These are phyloP conservation scores for Pharnaceum exiguum DNA, from an alignment of 148 eudicot genomes.

Conservation along the genomic window DNA sequence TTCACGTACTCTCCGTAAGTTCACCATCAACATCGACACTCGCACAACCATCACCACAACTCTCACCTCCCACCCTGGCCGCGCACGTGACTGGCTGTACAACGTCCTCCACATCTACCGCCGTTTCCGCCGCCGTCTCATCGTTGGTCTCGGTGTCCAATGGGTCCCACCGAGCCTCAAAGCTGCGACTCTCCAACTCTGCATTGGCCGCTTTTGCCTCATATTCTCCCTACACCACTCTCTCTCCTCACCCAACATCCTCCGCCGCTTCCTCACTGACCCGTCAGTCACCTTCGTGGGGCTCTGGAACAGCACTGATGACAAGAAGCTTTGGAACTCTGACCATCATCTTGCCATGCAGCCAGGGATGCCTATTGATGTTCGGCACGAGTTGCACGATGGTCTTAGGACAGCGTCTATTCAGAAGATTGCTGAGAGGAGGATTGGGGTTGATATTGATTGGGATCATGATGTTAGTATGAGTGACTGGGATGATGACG, in stretches of 20 bases:
- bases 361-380: constrained; percentile 1
- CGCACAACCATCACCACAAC: constrained; percentile 6
- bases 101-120: constrained; percentile 1
- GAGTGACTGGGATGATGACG: constrained; percentile 35
- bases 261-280: constrained; percentile 14
- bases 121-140: constrained; percentile 8
- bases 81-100: constrained; percentile 22
- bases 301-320: constrained; percentile 15
- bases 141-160: constrained; percentile 40
- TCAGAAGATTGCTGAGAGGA: constrained; percentile 8
- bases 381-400: not conserved
- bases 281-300: constrained; percentile 32
- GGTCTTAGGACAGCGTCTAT: constrained; percentile 2
- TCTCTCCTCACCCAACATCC: constrained; percentile 9
- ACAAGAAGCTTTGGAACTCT: constrained; percentile 3
- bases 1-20: not conserved
- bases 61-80: constrained; percentile 20
- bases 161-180: constrained; percentile 23
- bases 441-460: constrained; percentile 6
- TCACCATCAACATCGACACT: not conserved
- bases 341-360: constrained; percentile 2
- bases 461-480: not conserved
- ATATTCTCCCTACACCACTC: constrained; percentile 28
- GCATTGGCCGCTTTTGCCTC: constrained; percentile 26
- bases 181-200: constrained; percentile 34